Evolutionary conservation across 352 stramenopile genomes (phyloP).

Genomic region (Pythium volutum): DNA sequence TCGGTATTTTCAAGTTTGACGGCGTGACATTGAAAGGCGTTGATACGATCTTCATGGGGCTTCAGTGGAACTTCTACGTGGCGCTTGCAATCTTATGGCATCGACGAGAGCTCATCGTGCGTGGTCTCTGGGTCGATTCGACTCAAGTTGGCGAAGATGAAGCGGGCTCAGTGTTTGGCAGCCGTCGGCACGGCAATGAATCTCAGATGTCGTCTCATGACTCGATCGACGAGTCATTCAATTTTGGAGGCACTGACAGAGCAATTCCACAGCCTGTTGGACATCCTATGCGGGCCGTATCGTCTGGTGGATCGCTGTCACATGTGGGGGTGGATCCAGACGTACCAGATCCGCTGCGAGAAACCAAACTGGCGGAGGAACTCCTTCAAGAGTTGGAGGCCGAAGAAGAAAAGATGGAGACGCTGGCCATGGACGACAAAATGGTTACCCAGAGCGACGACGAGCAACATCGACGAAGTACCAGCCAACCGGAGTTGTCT

Average conservation of each 20-base stretch:
- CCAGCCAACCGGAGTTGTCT: background rate
- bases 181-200: constrained; percentile 32
- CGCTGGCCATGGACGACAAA: background rate
- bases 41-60: constrained; percentile 53
- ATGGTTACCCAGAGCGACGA: background rate
- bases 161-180: constrained; percentile 18
- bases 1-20: constrained; percentile 88
- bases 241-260: constrained; percentile 18
- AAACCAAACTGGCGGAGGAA: constrained; percentile 21
- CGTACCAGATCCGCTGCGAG: background rate
- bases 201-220: constrained; percentile 68
- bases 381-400: constrained; percentile 27
- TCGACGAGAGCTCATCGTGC: constrained; percentile 68
- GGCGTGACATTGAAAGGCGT: constrained; percentile 39
- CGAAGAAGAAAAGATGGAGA: constrained; percentile 19
- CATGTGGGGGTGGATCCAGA: constrained; percentile 7
- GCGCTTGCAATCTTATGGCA: constrained; percentile 79
- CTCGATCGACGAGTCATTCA: constrained; percentile 75
- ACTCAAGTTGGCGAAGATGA: constrained; percentile 14
- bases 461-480: constrained; percentile 5
- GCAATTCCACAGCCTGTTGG: background rate
- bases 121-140: constrained; percentile 69
- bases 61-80: constrained; percentile 87
- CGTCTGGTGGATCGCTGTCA: background rate
- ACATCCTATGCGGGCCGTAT: background rate